A percentile compares a stretch with the other conserved stretches of the same genome.
Evolutionary conservation across 139 green algal genomes (phyloP).

Genomic region (Asterochloris sp.): DNA sequence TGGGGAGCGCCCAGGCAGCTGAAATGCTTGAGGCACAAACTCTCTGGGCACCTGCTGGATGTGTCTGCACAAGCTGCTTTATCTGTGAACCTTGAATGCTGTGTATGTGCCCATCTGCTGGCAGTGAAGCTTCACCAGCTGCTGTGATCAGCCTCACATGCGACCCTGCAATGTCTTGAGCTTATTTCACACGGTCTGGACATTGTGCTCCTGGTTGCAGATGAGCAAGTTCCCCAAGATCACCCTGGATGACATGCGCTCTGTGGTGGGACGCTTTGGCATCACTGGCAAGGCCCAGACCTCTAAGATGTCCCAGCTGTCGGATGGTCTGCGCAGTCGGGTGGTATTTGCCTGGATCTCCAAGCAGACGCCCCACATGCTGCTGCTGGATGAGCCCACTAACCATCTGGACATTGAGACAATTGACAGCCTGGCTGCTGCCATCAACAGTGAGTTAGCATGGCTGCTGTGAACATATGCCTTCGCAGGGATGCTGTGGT

Average conservation of each 20-base stretch:
- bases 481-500: neutral
- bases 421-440: slow-evolving; percentile 91
- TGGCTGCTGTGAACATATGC: neutral
- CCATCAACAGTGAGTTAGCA: slow-evolving; percentile 67
- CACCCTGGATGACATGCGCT: slow-evolving; percentile 69
- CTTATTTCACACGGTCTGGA: too few species aligned
- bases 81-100: neutral
- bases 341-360: slow-evolving; percentile 93
- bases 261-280: slow-evolving; percentile 63
- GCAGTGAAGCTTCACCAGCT: neutral
- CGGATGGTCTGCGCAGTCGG: slow-evolving; percentile 85
- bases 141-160: neutral
- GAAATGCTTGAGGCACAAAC: too few species aligned
- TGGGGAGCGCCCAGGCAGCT: too few species aligned
- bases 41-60: too few species aligned
- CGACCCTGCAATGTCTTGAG: neutral
- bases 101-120: neutral
- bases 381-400: slow-evolving; percentile 85
- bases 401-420: slow-evolving; percentile 96
- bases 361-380: slow-evolving; percentile 82
- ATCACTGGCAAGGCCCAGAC: slow-evolving; percentile 77
- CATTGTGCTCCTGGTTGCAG: neutral
- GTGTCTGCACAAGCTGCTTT: neutral
- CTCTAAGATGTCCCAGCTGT: slow-evolving; percentile 76
- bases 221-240: slow-evolving; percentile 50